Evolutionary conservation across 2,329 filamentous ascomycete genomes (phyloP), one percentile per base, ranked within the genome.

Genomic region (Fusarium siculi): DNA sequence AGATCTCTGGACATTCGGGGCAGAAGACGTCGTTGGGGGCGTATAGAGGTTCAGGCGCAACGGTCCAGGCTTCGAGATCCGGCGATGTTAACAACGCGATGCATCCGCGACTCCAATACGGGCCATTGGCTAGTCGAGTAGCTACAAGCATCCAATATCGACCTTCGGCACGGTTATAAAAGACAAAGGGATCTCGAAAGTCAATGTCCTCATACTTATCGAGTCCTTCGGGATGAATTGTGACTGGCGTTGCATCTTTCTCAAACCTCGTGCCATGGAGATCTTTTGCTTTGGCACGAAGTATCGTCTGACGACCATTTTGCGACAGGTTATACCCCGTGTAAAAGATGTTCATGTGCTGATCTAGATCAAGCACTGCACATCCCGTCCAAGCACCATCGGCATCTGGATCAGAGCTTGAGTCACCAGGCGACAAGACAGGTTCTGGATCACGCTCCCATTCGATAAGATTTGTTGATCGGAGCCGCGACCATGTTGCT

Each of bases 91-190:
- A 70, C 7, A 82, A 73, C 12, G 80, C 81, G n/a, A 82, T 71
- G 68, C 80, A 82, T 21, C 81, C 81, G 16, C 81, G 76, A n/a
- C 72, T 79, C 80, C 80, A 82, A 63, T 77, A 75, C 0, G 81
- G 80, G 2, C 81, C 81, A 9, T 56, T 66, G 7, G 73, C 70
- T 6, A 81, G 76, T n/a, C 81, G 76, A 8, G 80, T 79, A 32
- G 78, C 80, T 18, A 82, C 79, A n/a, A 82, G 76, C 81, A 82
- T 82, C 80, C 80, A 82, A 55, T 78, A 82, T n/a, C 71, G 65
- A 2, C 64, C 49, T 52, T 81, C 80, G 23, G 60, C 63, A 2
- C 66, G 65, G 66, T 81, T 80, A 67, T 72, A 81, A 62, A 81
- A 81, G 56, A 82, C 73, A 59, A 78, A 82, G 4, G 81, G 80